These are phyloP conservation scores for Rachicladosporium sp. DNA, from an alignment of 2,329 filamentous ascomycete species.

Conservation along the genomic window DNA sequence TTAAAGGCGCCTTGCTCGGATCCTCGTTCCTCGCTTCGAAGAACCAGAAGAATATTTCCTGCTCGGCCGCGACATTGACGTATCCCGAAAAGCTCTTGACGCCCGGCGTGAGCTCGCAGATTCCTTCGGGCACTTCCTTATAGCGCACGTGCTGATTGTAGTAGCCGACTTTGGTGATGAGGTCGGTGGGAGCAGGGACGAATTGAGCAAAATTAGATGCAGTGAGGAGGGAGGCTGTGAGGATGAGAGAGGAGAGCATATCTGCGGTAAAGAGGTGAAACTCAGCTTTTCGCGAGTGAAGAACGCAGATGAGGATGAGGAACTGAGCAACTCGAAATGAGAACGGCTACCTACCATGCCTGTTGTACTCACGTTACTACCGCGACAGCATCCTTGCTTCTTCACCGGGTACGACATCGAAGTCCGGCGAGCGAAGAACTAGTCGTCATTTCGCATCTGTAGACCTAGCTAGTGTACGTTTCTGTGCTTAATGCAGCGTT, in stretches of 20 bases:
- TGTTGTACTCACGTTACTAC: no score
- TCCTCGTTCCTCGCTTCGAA: slow-evolving; percentile 40
- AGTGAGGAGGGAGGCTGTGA: neutral
- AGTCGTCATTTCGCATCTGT: no score
- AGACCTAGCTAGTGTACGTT: no score
- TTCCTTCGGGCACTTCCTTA: slow-evolving; percentile 43
- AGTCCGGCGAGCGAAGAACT: no score
- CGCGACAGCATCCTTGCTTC: no score
- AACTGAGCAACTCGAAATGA: no score
- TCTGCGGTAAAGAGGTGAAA: neutral
- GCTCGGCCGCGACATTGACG: slow-evolving; percentile 38
- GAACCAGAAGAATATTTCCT: slow-evolving; percentile 47
- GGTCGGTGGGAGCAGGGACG: slow-evolving; percentile 32
- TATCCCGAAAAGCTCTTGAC: slow-evolving; percentile 47
- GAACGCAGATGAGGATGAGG: no score
- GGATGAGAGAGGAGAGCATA: neutral
- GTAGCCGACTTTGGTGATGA: slow-evolving; percentile 32
- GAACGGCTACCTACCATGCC: no score
- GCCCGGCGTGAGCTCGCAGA: slow-evolving; percentile 44
- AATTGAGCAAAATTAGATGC: slow-evolving; percentile 25
- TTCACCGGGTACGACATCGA: no score
- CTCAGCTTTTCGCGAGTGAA: no score
- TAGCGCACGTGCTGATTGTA: slow-evolving; percentile 43
- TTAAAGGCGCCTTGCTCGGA: slow-evolving; percentile 41
- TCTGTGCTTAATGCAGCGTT: no score